These are phyloP conservation scores for Apophysomyces ossiformis DNA, from an alignment of 371 early-diverging fungal species.

Conservation along the genomic window DNA sequence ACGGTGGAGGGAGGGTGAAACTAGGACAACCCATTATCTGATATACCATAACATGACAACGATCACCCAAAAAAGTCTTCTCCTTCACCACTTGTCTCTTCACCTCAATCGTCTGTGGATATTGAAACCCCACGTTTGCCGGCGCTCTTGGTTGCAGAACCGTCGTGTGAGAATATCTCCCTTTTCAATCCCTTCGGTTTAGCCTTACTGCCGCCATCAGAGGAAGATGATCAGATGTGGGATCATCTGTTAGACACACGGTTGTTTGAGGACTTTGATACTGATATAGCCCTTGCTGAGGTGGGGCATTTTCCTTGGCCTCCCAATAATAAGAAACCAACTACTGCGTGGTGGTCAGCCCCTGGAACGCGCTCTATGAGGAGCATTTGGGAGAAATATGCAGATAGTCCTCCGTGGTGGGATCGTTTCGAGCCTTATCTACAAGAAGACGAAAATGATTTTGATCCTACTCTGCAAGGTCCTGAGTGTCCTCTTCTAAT, in stretches of 20 bases:
- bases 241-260: conserved; percentile 22
- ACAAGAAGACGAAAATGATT: conserved; percentile 41
- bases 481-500: conserved; percentile 31
- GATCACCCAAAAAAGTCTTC: no score
- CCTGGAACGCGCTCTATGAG: conserved; percentile 12
- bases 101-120: no score
- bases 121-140: no score
- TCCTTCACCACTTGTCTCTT: no score
- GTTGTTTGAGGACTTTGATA: conserved; percentile 22
- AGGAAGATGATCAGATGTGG: conserved; percentile 21
- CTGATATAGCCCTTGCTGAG: background rate
- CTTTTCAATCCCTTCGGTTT: no score
- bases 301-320: conserved; percentile 12
- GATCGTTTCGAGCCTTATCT: conserved; percentile 36
- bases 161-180: no score
- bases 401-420: conserved; percentile 18
- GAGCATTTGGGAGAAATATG: conserved; percentile 19
- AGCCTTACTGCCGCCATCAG: background rate
- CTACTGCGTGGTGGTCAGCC: conserved; percentile 6
- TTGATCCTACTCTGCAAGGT: conserved; percentile 52
- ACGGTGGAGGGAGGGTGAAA: background rate
- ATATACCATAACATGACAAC: no score
- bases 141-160: no score
- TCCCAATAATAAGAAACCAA: background rate
- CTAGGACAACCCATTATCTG: no score